These are phyloP conservation scores for Tilletiopsis washingtonensis DNA, from an alignment of 1,284 basidiomycete genomes.

Conservation along the genomic window DNA sequence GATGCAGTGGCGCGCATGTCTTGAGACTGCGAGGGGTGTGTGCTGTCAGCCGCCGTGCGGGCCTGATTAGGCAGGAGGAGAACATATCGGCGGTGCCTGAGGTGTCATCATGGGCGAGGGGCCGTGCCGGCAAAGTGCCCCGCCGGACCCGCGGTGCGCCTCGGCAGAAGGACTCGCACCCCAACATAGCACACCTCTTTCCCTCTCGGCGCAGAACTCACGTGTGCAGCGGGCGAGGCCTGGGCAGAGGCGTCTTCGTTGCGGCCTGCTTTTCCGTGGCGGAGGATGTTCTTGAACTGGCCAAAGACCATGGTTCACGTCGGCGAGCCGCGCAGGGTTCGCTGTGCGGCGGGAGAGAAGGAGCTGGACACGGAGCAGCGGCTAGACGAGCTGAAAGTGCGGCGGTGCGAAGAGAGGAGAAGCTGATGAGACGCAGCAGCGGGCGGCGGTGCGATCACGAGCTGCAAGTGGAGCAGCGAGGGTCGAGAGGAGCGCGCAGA, in stretches of 20 bases:
- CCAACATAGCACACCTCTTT: background rate
- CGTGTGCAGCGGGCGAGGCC: slow-evolving; percentile 11
- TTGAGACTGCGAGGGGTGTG: too few species aligned
- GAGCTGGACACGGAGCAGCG: too few species aligned
- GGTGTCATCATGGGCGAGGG: background rate
- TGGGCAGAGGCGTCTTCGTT: slow-evolving; percentile 8
- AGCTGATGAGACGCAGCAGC: too few species aligned
- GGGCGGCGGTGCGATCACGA: too few species aligned
- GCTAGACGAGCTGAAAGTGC: too few species aligned
- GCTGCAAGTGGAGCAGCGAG: too few species aligned
- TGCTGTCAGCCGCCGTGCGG: background rate
- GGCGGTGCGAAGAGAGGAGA: too few species aligned
- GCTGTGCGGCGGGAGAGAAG: too few species aligned
- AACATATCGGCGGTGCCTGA: background rate
- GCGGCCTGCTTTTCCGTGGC: slow-evolving; percentile 37
- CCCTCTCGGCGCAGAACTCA: slow-evolving; percentile 8
- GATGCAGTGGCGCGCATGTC: background rate
- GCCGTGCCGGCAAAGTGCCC: background rate
- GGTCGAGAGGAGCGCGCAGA: too few species aligned
- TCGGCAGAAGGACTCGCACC: background rate
- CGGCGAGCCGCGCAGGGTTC: too few species aligned
- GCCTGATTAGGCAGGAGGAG: background rate
- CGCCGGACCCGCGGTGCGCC: background rate
- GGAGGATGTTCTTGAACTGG: slow-evolving; percentile 39
- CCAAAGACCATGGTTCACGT: slow-evolving; percentile 25